These are phyloP conservation scores for Chlamydomonas reinhardtii DNA, from an alignment of 163 green algal genomes.

Conservation along the genomic window DNA sequence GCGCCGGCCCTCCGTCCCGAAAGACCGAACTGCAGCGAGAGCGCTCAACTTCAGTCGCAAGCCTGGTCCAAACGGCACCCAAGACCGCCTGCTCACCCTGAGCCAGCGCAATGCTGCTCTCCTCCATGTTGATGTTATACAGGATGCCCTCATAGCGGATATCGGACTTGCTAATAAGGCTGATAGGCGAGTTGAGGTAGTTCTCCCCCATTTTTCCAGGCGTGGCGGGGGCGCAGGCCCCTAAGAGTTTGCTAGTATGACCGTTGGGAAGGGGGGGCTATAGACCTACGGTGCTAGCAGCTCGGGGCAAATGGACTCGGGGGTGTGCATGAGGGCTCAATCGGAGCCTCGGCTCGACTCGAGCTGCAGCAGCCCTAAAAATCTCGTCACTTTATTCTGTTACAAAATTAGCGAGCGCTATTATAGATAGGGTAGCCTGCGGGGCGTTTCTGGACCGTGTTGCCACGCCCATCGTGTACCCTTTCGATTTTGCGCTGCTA, in stretches of 20 bases:
- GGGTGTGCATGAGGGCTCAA: too few relatives aligned
- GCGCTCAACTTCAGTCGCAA: neutral
- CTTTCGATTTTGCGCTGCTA: too few relatives aligned
- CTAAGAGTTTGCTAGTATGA: neutral
- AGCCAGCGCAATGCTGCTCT: constrained; percentile 82
- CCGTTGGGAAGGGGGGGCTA: too few relatives aligned
- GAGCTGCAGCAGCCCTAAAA: too few relatives aligned
- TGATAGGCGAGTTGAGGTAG: constrained; percentile 59
- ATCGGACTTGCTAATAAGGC: constrained; percentile 84
- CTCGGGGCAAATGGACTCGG: too few relatives aligned
- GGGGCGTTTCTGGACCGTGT: too few relatives aligned
- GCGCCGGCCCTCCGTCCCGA: constrained; percentile 82
- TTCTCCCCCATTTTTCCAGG: constrained; percentile 36
- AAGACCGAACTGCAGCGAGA: constrained; percentile 78
- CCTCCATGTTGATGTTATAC: constrained; percentile 88
- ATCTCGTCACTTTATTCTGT: too few relatives aligned
- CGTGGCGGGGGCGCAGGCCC: neutral
- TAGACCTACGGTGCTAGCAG: too few relatives aligned
- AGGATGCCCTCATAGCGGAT: constrained; percentile 91
- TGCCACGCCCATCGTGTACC: too few relatives aligned
- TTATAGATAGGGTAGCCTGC: too few relatives aligned
- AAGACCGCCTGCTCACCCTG: neutral
- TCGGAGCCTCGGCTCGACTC: too few relatives aligned
- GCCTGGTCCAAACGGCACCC: neutral
- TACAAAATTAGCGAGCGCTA: too few relatives aligned